These are phyloP conservation scores for Gossypioides kirkii DNA, from an alignment of 345 rosid genomes.

Conservation along the genomic window DNA sequence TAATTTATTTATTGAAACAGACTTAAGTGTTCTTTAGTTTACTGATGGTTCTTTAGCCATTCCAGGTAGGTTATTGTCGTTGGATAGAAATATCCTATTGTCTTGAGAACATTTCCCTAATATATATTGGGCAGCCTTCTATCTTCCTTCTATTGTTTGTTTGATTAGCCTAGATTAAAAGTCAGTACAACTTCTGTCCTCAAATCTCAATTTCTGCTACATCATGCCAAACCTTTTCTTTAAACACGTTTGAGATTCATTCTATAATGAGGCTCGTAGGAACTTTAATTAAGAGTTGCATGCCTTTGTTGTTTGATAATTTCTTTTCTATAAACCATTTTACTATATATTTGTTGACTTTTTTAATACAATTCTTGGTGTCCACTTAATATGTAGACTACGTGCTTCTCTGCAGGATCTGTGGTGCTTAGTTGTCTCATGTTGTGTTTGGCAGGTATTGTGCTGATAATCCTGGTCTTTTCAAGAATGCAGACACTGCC, in stretches of 20 bases:
- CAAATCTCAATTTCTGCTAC: not conserved
- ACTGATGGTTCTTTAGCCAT: not conserved
- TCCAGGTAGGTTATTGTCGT: not conserved
- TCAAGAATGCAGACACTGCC: slow-evolving; percentile 97
- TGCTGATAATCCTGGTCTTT: slow-evolving; percentile 90
- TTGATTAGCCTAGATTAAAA: slow-evolving; percentile 6
- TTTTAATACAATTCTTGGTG: slow-evolving; percentile 9
- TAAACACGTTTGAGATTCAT: not conserved
- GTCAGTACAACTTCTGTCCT: not conserved
- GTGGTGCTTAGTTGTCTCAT: slow-evolving; percentile 22
- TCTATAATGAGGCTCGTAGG: not conserved
- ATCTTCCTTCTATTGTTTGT: not conserved
- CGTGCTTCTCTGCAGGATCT: not conserved
- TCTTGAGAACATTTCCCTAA: not conserved
- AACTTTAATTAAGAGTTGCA: not conserved
- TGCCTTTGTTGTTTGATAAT: not conserved
- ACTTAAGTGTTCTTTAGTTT: not conserved
- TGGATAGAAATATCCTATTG: not conserved
- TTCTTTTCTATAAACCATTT: not conserved
- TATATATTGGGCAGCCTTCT: not conserved
- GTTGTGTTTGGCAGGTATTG: slow-evolving; percentile 67
- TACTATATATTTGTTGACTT: slow-evolving; percentile 2
- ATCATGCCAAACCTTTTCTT: slow-evolving; percentile 5
- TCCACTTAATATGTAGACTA: not conserved
- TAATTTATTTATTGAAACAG: not conserved